phyloP scores from a whole-genome alignment of 225 moss, liverwort and hornwort genomes.

The Straminergon stramineum region DNA sequence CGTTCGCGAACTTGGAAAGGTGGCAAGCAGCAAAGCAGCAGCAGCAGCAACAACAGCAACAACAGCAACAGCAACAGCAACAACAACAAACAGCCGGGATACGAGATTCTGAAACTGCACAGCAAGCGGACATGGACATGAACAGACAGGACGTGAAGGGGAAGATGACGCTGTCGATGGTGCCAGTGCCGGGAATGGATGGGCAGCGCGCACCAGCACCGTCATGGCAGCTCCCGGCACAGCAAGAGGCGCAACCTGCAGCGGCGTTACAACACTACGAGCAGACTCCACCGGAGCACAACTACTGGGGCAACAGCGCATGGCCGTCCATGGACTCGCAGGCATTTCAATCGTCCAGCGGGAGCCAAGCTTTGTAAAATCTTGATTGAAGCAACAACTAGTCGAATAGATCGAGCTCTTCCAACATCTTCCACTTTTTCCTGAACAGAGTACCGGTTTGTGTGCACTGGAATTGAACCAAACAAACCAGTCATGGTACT shows the following conservation, averaged over 20 bases:
- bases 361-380: conserved; percentile 34
- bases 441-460: conserved; percentile 49
- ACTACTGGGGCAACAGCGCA: conserved; percentile 31
- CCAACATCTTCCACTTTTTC: conserved; percentile 16
- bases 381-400: not conserved
- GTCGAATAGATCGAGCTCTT: not conserved
- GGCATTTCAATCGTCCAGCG: conserved; percentile 31
- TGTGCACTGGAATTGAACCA: conserved; percentile 31
- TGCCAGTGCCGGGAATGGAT: conserved; percentile 19
- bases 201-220: conserved; percentile 9
- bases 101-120: conserved; percentile 13
- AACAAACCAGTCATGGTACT: conserved; percentile 25
- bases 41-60: conserved; percentile 11
- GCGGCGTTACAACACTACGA: conserved; percentile 6
- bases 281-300: conserved; percentile 27
- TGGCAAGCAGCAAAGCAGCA: conserved; percentile 33
- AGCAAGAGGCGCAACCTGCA: conserved; percentile 5
- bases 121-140: conserved; percentile 19
- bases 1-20: conserved; percentile 13
- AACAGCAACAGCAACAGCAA: not conserved
- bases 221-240: conserved; percentile 21
- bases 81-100: not conserved
- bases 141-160: conserved; percentile 37
- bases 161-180: conserved; percentile 30
- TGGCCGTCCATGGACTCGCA: conserved; percentile 48